Evolutionary conservation across 352 stramenopile genomes (phyloP).

Genomic region (Pythium aquatile): DNA sequence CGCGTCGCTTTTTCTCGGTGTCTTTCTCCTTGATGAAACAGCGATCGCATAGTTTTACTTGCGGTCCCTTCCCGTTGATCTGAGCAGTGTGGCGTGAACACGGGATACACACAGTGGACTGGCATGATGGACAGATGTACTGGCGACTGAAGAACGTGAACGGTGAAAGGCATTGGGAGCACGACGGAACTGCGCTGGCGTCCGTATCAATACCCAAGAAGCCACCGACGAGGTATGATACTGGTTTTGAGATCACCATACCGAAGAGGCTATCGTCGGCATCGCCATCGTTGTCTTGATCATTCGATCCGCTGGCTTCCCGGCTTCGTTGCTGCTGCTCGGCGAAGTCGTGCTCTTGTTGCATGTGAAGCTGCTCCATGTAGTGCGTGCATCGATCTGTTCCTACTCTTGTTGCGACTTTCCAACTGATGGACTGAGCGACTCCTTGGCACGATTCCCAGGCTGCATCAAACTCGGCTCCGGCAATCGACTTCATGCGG

Average conservation of each 20-base stretch:
- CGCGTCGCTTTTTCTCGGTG: constrained; percentile 43
- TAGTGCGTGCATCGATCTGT: constrained; percentile 38
- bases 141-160: constrained; percentile 81
- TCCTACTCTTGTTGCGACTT: constrained; percentile 40
- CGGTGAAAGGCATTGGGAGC: constrained; percentile 51
- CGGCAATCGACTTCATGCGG: constrained; percentile 30
- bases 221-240: constrained; percentile 64
- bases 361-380: constrained; percentile 40
- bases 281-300: constrained; percentile 12
- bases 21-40: constrained; percentile 78
- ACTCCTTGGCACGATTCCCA: constrained; percentile 67
- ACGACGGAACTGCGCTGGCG: constrained; percentile 23
- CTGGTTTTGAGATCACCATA: constrained; percentile 55
- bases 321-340: constrained; percentile 36
- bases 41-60: constrained; percentile 64
- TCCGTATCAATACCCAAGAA: constrained; percentile 44
- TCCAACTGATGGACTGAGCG: constrained; percentile 78
- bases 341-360: constrained; percentile 47
- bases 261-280: constrained; percentile 45
- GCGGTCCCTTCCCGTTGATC: constrained; percentile 37
- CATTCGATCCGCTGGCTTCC: constrained; percentile 25
- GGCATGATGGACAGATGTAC: constrained; percentile 47
- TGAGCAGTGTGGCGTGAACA: constrained; percentile 59
- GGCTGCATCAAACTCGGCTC: constrained; percentile 34
- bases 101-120: constrained; percentile 48